These are phyloP conservation scores for Ustilago loliicola DNA, from an alignment of 1,284 basidiomycete species.

Conservation along the genomic window DNA sequence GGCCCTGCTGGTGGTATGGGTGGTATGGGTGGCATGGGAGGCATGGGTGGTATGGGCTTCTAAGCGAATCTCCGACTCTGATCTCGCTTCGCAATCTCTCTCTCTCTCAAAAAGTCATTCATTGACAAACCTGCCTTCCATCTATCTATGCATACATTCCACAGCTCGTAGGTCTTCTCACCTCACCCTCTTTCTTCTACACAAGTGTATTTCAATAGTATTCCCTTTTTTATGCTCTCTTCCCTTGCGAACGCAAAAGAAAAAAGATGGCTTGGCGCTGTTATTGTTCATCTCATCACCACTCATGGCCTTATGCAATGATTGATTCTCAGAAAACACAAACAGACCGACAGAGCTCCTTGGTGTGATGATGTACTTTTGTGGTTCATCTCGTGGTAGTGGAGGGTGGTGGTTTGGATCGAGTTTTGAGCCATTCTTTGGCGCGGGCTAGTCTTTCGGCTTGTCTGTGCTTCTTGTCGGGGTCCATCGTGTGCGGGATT, in stretches of 20 bases:
- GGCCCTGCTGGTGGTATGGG: conserved; percentile 73
- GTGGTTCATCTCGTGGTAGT: no score
- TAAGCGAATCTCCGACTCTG: conserved; percentile 28
- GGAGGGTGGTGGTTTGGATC: conserved; percentile 1
- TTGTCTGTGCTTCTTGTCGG: conserved; percentile 27
- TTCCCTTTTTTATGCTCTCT: conserved; percentile 41
- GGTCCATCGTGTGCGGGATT: neutral
- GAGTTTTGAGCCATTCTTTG: conserved; percentile 29
- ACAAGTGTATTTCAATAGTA: conserved; percentile 52
- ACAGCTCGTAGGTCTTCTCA: neutral
- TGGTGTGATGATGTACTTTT: neutral
- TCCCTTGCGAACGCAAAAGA: neutral
- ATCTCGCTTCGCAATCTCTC: neutral
- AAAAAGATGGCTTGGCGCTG: neutral
- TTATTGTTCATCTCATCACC: conserved; percentile 13
- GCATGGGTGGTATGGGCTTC: conserved; percentile 69
- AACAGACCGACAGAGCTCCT: neutral
- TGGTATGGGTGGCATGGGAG: conserved; percentile 71
- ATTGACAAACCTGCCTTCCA: neutral
- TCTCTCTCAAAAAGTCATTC: neutral
- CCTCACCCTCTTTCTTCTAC: neutral
- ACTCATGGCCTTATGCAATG: conserved; percentile 9
- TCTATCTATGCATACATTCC: conserved; percentile 15
- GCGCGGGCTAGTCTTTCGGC: conserved; percentile 34
- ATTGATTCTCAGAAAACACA: neutral